Percentiles rank a stretch among this genome's conserved stretches.
These are phyloP conservation scores for Ustilago hordei DNA, from an alignment of 1,284 basidiomycete genomes.

Conservation along the genomic window DNA sequence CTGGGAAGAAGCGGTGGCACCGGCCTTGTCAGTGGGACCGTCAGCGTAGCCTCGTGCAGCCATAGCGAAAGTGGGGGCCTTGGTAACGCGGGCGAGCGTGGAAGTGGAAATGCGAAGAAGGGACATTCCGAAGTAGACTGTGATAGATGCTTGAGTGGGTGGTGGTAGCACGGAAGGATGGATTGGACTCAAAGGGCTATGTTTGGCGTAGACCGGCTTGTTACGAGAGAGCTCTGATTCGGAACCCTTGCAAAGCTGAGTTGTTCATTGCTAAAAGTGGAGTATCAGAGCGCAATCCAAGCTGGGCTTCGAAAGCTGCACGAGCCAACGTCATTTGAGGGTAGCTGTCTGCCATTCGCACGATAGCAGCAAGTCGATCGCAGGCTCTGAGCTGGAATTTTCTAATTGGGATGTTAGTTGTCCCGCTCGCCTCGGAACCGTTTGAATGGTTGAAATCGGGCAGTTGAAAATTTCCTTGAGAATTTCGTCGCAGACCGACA, in stretches of 20 bases:
- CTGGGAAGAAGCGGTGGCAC: slow-evolving; percentile 53
- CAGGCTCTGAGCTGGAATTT: neutral
- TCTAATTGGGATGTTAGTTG: slow-evolving; percentile 17
- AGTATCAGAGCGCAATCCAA: slow-evolving; percentile 16
- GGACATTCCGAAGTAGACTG: slow-evolving; percentile 31
- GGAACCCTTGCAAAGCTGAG: slow-evolving; percentile 10
- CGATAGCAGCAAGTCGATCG: slow-evolving; percentile 14
- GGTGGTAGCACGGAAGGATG: slow-evolving; percentile 6
- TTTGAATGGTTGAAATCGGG: neutral
- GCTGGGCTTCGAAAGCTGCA: slow-evolving; percentile 10
- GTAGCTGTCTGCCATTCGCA: slow-evolving; percentile 12
- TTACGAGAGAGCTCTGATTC: neutral
- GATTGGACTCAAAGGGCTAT: neutral
- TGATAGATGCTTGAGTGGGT: slow-evolving; percentile 13
- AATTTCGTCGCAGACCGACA: slow-evolving; percentile 12
- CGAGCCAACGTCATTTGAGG: slow-evolving; percentile 39
- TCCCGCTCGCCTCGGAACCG: slow-evolving; percentile 42
- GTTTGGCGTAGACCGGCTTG: slow-evolving; percentile 1
- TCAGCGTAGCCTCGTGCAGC: slow-evolving; percentile 53
- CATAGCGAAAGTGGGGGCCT: slow-evolving; percentile 50
- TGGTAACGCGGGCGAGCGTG: slow-evolving; percentile 46
- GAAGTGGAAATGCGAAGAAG: slow-evolving; percentile 51
- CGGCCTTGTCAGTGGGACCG: slow-evolving; percentile 51
- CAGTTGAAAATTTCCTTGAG: neutral
- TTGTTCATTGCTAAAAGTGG: slow-evolving; percentile 14